These are phyloP conservation scores for Fusarium longipes DNA, from an alignment of 2,329 filamentous ascomycete species.

Conservation along the genomic window DNA sequence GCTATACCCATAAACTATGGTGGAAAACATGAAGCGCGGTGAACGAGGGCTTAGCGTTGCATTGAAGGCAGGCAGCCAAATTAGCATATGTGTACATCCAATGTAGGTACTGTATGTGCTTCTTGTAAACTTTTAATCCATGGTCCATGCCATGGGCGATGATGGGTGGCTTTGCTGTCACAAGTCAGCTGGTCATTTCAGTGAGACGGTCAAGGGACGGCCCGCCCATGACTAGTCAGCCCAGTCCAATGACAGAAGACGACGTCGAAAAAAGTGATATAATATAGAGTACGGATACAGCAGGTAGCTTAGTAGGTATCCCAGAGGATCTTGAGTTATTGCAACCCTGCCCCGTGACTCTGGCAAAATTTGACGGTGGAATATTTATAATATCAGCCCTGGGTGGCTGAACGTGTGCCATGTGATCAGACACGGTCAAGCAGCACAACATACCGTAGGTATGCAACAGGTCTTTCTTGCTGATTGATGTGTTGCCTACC, in stretches of 20 bases:
- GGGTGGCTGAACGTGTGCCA: constrained; percentile 1
- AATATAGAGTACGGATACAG: background rate
- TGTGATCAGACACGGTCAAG: constrained; percentile 22
- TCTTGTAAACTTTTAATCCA: background rate
- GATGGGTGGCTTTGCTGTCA: constrained; percentile 7
- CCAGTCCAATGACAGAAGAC: constrained; percentile 23
- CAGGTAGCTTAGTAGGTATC: background rate
- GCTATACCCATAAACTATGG: constrained; percentile 1
- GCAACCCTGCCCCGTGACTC: constrained; percentile 7
- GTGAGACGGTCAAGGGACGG: constrained; percentile 45
- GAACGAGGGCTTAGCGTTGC: constrained; percentile 24
- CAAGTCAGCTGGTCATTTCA: constrained; percentile 36
- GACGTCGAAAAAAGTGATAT: constrained; percentile 8
- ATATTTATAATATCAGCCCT: background rate
- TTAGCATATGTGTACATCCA: background rate
- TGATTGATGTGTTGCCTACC: background rate
- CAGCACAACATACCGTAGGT: background rate
- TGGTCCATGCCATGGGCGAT: background rate
- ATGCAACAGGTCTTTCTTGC: constrained; percentile 25
- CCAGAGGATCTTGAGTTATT: background rate
- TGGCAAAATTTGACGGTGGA: constrained; percentile 17
- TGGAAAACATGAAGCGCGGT: constrained; percentile 23
- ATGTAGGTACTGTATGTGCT: background rate
- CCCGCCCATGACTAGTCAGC: constrained; percentile 38
- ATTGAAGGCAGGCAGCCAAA: constrained; percentile 23